A percentile compares a stretch with the other conserved stretches of the same genome.
Evolutionary conservation across 2,329 filamentous ascomycete genomes (phyloP).

Genomic region (Calonectria naviculata): DNA sequence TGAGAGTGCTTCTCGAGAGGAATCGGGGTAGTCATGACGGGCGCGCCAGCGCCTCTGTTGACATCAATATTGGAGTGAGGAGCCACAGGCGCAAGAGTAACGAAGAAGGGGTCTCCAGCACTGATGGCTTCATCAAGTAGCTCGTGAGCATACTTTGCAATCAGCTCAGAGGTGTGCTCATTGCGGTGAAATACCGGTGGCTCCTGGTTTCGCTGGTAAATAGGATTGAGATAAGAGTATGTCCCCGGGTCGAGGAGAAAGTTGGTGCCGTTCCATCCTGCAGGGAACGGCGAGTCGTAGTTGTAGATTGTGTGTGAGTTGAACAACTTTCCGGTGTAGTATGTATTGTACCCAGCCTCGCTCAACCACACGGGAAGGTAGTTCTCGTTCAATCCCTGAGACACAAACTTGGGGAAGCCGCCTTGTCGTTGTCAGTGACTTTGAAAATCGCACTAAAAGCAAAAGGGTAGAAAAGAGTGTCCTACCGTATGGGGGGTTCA

Average conservation of each 20-base stretch:
- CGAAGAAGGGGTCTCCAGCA: slow-evolving; percentile 71
- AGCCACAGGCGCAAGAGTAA: slow-evolving; percentile 73
- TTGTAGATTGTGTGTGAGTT: slow-evolving; percentile 72
- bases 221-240: slow-evolving; percentile 60
- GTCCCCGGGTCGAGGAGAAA: slow-evolving; percentile 51
- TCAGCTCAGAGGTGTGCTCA: slow-evolving; percentile 63
- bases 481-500: slow-evolving; percentile 62
- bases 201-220: slow-evolving; percentile 57
- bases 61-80: slow-evolving; percentile 68
- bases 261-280: slow-evolving; percentile 65
- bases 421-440: slow-evolving; percentile 37
- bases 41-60: slow-evolving; percentile 1
- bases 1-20: slow-evolving; percentile 70
- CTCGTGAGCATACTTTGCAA: slow-evolving; percentile 67
- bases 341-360: slow-evolving; percentile 74
- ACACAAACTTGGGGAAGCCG: slow-evolving; percentile 73
- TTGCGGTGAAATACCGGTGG: slow-evolving; percentile 42
- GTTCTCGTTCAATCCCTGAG: slow-evolving; percentile 72
- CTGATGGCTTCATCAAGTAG: slow-evolving; percentile 71
- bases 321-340: slow-evolving; percentile 80
- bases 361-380: slow-evolving; percentile 81
- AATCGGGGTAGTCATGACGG: slow-evolving; percentile 54
- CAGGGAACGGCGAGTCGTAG: slow-evolving; percentile 67
- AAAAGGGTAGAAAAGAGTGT: fast-evolving
- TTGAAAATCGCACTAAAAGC: too few species aligned